Conservation (phyloP, 768 basidiomycete species). For the Thelephora aurantiotincta region DNA sequence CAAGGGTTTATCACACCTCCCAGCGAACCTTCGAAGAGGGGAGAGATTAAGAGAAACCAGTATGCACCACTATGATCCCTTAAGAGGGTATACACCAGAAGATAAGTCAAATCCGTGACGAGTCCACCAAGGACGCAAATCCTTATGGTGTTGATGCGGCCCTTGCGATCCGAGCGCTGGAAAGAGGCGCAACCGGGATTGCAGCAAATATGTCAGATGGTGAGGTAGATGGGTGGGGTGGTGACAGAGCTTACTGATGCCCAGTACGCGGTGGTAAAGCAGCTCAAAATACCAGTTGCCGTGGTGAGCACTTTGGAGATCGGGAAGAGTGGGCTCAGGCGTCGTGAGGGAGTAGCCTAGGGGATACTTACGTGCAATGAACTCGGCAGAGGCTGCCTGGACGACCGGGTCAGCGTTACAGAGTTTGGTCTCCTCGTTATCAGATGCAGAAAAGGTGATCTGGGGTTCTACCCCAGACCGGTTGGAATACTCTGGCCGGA, state of each 20-base stretch:
- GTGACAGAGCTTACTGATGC: conserved; percentile 40
- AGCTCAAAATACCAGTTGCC: conserved; percentile 57
- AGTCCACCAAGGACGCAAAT: conserved; percentile 48
- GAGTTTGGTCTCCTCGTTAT: conserved; percentile 9
- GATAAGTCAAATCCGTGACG: conserved; percentile 47
- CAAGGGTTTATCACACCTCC: conserved; percentile 44
- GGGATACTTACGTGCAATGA: conserved; percentile 39
- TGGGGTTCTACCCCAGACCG: background rate
- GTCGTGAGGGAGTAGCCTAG: background rate
- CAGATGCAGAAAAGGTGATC: conserved; percentile 1
- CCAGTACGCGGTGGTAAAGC: conserved; percentile 81
- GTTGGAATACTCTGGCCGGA: conserved; percentile 36
- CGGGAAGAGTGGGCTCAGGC: background rate
- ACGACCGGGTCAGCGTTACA: conserved; percentile 64
- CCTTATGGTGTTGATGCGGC: conserved; percentile 51
- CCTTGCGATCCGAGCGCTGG: conserved; percentile 66
- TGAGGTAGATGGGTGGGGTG: background rate
- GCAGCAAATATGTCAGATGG: background rate
- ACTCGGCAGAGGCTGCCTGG: conserved; percentile 53
- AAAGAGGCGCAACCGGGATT: background rate
- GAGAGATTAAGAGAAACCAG: conserved; percentile 59
- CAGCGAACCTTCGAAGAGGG: conserved; percentile 50
- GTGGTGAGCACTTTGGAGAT: conserved; percentile 38
- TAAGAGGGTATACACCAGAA: conserved; percentile 47
- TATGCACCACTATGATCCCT: conserved; percentile 64